phyloP scores from a whole-genome alignment of 1,139 yeast genomes.

The Waltiozyma sp. region DNA sequence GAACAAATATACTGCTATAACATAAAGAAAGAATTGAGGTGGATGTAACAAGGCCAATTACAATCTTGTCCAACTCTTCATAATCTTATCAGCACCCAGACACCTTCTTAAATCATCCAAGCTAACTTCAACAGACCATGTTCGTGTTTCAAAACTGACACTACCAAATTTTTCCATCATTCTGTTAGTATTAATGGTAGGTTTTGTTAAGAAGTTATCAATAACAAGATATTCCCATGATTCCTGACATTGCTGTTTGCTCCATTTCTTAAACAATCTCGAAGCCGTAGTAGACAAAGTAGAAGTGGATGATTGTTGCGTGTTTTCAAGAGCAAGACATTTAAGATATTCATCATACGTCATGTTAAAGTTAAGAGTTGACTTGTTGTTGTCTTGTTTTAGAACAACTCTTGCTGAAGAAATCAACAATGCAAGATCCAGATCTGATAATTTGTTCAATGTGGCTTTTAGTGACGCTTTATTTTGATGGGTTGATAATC shows the following conservation, averaged over 20 bases:
- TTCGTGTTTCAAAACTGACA: slow-evolving; percentile 28
- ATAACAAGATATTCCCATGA: slow-evolving; percentile 44
- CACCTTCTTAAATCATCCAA: slow-evolving; percentile 32
- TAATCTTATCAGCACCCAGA: slow-evolving; percentile 24
- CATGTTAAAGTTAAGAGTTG: slow-evolving; percentile 55
- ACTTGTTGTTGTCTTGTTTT: slow-evolving; percentile 42
- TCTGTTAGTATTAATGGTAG: slow-evolving; percentile 4
- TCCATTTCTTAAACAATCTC: slow-evolving; percentile 34
- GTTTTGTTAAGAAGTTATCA: slow-evolving; percentile 13
- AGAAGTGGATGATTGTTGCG: slow-evolving; percentile 27
- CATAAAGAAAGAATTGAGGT: no score
- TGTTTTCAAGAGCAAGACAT: slow-evolving; percentile 38
- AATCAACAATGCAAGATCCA: slow-evolving; percentile 58
- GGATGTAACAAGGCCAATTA: no score
- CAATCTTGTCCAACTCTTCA: slow-evolving; percentile 22
- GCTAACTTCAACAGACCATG: slow-evolving; percentile 37
- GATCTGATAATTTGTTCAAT: slow-evolving; percentile 44
- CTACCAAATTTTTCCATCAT: slow-evolving; percentile 22
- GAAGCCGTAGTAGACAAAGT: slow-evolving; percentile 24
- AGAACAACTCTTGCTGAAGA: slow-evolving; percentile 63
- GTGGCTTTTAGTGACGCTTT: slow-evolving; percentile 15
- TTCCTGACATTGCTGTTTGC: slow-evolving; percentile 34
- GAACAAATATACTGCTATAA: no score
- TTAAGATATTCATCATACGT: slow-evolving; percentile 67
- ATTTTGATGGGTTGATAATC: slow-evolving; percentile 19